These are phyloP conservation scores for Pharus latifolius DNA, from an alignment of 176 grass and related monocot genomes.

Conservation along the genomic window DNA sequence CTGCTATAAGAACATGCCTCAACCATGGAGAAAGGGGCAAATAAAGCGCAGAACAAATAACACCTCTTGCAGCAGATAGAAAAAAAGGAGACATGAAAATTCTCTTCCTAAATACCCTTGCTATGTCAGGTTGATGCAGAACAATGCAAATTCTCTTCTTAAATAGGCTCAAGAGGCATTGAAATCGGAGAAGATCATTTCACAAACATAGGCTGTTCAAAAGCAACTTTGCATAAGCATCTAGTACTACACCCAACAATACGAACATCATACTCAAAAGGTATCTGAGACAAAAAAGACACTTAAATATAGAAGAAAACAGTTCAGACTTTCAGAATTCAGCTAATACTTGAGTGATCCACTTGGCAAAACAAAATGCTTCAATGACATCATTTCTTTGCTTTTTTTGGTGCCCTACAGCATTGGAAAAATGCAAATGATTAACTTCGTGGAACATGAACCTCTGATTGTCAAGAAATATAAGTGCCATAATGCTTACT, in stretches of 20 bases:
- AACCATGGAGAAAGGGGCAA: too few species aligned
- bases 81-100: too few species aligned
- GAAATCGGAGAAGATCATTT: too few species aligned
- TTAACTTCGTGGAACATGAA: background rate
- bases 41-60: too few species aligned
- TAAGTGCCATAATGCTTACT: background rate
- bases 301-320: slow-evolving; percentile 15
- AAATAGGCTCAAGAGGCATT: too few species aligned
- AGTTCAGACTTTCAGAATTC: slow-evolving; percentile 40
- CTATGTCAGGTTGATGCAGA: too few species aligned
- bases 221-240: slow-evolving; percentile 18
- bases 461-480: background rate
- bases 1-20: too few species aligned
- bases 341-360: slow-evolving; percentile 19
- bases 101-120: too few species aligned
- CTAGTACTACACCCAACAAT: slow-evolving; percentile 13
- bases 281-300: slow-evolving; percentile 22
- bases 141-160: too few species aligned
- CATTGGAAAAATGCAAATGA: background rate
- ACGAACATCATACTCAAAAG: slow-evolving; percentile 17
- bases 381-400: slow-evolving; percentile 38
- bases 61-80: too few species aligned
- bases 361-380: slow-evolving; percentile 11
- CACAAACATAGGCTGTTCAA: background rate
- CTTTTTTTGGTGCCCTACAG: slow-evolving; percentile 37